Evolutionary conservation across 2,329 filamentous ascomycete genomes (phyloP), one percentile per base, ranked within the genome.

Genomic region (Arachnomyces sp.): DNA sequence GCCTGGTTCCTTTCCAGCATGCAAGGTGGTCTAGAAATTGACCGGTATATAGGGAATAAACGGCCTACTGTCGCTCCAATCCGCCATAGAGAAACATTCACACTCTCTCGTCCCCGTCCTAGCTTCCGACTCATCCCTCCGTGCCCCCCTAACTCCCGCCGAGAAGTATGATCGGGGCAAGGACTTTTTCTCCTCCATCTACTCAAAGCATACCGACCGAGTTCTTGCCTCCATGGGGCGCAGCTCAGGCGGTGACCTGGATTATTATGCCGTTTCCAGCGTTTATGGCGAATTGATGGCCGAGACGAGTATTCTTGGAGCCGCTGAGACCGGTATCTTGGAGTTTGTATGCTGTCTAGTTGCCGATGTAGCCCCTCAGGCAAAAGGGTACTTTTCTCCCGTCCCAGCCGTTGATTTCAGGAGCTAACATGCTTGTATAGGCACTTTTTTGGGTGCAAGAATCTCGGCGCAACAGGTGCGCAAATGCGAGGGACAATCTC

Each of bases 291-390:
- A 54, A 28, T 40, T 57, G 9, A 49, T 57, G 39, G 44, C 47
- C 6, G 54, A 56, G 38, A 44, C 43, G 34, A 44, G 46, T 17
- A 47, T 56, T 16, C 41, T 56, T 9, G 46, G 46, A 29, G 45
- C 40, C 16, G 38, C 45, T 39, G 52, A 55, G 36, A 57, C 54
- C 30, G 54, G 49, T 2, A 34, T 57, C 43, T 28, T 57, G 33
- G 54, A 56, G 39, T 57, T 57, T 42, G 51, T 54, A 11, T 54
- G 51, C 37, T 57, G 54, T 49, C 42, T 57, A 30, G 52, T 48
- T 12, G 51, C 53, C 39, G 48, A 46, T 12, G 52, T 53, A 15
- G 50, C 45, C 25, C 46, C 51, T 14, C 54, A 57, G 40, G 53
- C 53, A 7, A 55, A 57, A 35, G 54, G 54, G 53, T 54, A 37